Base-by-base conservation (phyloP, 805 yeast species). In the Ogataea sp. region DNA sequence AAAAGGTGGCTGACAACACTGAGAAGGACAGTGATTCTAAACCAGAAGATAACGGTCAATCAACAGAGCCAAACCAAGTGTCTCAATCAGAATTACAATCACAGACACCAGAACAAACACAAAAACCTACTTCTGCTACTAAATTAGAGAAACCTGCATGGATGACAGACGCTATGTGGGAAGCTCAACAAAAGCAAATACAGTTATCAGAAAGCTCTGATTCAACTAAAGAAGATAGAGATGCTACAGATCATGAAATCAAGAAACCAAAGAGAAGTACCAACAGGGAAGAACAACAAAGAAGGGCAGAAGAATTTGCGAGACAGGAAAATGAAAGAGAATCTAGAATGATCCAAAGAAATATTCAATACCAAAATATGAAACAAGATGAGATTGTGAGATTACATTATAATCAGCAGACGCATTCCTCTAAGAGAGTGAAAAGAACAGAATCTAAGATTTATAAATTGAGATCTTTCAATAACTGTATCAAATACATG, bases 401-500 rank as follows among this genome's bases (percentile, higher is more conserved):
- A 46, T 68, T 73, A 36, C 96, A 87, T 60, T 93, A 93, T 59
- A 93, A 93, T 59, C 83, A 83, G 47, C 73, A 94, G 51, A 81
- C 96, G 0, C 73, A 75, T 46, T 75, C 76, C 43, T 72, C 90
- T 2, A 78, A 79, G 45, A 63, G 62, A 21, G 73, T 71, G 40
- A 70, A 71, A 34, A 72, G 99, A 48, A 69, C 78, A 16, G 65
- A 75, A 27, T 87, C 97, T 0, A 89, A 93, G 10, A 90, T 93
- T 55, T 80, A 83, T 61, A 83, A 84, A 51, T 67, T 93, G 45
- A 71, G 97, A 44, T 81, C 83, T 49, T 93, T 88, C 71, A 93
- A 93, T 60, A 93, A 93, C 57, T 84, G 89, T 43, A 82, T 93
- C 52, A 93, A 93, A 55, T 84, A 86, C 56, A 84, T 88, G 53